Conservation (phyloP, 2,329 filamentous ascomycete species). For the Penicillium sclerotiorum region DNA sequence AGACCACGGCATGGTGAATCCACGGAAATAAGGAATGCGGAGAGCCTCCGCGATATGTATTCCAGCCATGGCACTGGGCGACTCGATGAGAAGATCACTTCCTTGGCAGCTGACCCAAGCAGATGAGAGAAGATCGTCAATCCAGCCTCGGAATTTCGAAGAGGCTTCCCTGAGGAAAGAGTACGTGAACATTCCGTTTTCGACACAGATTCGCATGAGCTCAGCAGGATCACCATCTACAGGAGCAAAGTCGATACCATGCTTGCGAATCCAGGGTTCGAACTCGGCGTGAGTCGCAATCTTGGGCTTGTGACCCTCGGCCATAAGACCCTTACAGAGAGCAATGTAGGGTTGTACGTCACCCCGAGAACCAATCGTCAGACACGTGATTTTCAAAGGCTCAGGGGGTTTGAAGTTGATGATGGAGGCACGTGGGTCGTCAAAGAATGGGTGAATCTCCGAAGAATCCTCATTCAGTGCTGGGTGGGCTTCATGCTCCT, state of each 20-base stretch:
- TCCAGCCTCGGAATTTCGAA: constrained; percentile 87
- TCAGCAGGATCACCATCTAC: constrained; percentile 91
- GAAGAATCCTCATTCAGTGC: constrained; percentile 34
- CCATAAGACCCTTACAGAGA: constrained; percentile 84
- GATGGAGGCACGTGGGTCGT: constrained; percentile 84
- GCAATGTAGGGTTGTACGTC: constrained; percentile 98
- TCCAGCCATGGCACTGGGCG: constrained; percentile 93
- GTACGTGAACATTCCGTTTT: constrained; percentile 95
- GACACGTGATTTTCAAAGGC: constrained; percentile 80
- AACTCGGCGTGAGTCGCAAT: constrained; percentile 96
- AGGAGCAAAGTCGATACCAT: constrained; percentile 88
- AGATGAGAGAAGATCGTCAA: constrained; percentile 81
- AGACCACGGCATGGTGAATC: constrained; percentile 99
- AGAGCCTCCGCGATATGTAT: constrained; percentile 97
- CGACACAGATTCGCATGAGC: constrained; percentile 93
- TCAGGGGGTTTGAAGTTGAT: constrained; percentile 86
- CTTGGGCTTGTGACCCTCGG: constrained; percentile 80
- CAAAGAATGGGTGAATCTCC: constrained; percentile 75
- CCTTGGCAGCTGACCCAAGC: constrained; percentile 83
- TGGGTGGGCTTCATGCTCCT: constrained; percentile 31
- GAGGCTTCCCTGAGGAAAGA: constrained; percentile 88
- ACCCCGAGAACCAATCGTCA: constrained; percentile 93
- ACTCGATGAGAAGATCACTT: constrained; percentile 89
- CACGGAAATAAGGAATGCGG: constrained; percentile 90
- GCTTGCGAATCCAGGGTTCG: constrained; percentile 81